Conservation (phyloP, 2,329 filamentous ascomycete genomes). For the Botrytis tulipae region DNA sequence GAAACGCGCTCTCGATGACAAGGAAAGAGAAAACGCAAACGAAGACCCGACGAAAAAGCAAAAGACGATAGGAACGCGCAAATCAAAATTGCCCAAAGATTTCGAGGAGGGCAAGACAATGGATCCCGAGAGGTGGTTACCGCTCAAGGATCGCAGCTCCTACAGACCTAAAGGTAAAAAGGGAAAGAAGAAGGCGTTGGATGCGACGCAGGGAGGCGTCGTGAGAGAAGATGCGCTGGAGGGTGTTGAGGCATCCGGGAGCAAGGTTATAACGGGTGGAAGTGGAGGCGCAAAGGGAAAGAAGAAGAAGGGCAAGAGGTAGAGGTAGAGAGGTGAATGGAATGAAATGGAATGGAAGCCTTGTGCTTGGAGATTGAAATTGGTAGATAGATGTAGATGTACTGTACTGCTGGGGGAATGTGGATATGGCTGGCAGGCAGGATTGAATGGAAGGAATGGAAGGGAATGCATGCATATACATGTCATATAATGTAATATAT, state of each 20-base stretch:
- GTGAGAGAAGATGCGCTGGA: slow-evolving; percentile 71
- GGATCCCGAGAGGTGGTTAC: slow-evolving; percentile 91
- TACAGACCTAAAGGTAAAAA: slow-evolving; percentile 92
- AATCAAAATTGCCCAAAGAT: slow-evolving; percentile 66
- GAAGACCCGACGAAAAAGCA: slow-evolving; percentile 45
- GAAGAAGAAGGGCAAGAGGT: slow-evolving; percentile 48
- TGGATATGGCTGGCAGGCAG: too few species aligned
- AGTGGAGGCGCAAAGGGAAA: slow-evolving; percentile 31
- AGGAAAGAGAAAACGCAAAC: slow-evolving; percentile 47
- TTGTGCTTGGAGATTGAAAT: background rate
- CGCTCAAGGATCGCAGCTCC: slow-evolving; percentile 80
- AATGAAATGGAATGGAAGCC: too few species aligned
- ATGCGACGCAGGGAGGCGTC: slow-evolving; percentile 80
- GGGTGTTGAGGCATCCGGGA: slow-evolving; percentile 61
- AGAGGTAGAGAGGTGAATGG: slow-evolving; percentile 41
- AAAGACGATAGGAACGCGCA: slow-evolving; percentile 42
- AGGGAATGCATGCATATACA: too few species aligned
- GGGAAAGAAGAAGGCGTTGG: slow-evolving; percentile 77
- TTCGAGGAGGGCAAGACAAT: slow-evolving; percentile 75
- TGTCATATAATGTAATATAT: background rate
- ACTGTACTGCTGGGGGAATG: too few species aligned
- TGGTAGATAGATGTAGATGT: background rate
- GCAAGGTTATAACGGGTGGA: slow-evolving; percentile 59
- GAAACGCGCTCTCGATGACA: slow-evolving; percentile 48
- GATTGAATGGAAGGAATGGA: too few species aligned